phyloP scores from a whole-genome alignment of 352 stramenopile genomes.

The Aphanomyces invadans region DNA sequence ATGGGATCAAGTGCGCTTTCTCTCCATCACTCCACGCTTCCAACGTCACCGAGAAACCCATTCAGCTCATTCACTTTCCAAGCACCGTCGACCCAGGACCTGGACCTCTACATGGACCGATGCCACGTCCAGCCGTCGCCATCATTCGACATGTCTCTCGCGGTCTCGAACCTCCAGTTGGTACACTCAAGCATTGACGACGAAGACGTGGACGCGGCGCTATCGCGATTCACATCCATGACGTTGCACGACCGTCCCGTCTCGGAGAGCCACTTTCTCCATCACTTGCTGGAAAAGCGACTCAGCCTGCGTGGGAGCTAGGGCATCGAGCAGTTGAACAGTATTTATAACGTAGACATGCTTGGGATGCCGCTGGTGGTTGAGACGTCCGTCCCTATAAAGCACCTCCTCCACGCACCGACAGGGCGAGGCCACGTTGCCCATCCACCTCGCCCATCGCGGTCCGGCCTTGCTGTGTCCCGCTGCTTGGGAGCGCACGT shows the following conservation, averaged over 20 bases:
- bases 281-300: constrained; percentile 1
- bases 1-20: background rate
- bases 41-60: background rate
- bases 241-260: background rate
- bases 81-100: background rate
- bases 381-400: no score
- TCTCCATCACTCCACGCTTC: background rate
- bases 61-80: background rate
- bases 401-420: no score
- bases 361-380: no score
- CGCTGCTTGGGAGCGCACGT: no score
- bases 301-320: constrained; percentile 1
- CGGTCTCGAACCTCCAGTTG: background rate
- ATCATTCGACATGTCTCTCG: background rate
- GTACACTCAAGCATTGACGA: background rate
- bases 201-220: background rate
- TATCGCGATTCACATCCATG: background rate
- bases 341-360: no score
- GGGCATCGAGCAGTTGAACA: no score
- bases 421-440: no score
- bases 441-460: no score
- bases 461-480: no score
- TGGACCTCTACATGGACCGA: background rate
- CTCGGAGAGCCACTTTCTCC: constrained; percentile 1
- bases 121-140: background rate